Evolutionary conservation across 495 filamentous ascomycete species (phyloP).

Genomic region (Cercophora scortea): DNA sequence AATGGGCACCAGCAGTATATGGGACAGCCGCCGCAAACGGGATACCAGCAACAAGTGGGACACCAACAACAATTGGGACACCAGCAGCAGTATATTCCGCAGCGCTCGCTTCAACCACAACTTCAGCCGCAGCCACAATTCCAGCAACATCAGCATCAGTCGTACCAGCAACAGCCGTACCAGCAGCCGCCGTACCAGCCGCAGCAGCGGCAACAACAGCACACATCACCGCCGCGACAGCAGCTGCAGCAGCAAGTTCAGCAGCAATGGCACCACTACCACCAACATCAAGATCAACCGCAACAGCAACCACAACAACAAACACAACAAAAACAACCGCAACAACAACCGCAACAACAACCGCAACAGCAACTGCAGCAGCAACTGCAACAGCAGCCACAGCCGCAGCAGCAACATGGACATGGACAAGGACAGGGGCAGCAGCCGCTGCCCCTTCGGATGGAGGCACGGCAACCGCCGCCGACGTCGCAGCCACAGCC

Average conservation of each 20-base stretch:
- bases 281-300: not conserved
- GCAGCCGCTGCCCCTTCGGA: not conserved
- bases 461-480: not conserved
- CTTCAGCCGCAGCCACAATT: constrained; percentile 2
- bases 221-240: too few species aligned
- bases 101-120: constrained; percentile 1
- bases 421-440: constrained; percentile 2
- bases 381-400: constrained; percentile 4
- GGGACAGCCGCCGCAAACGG: constrained; percentile 4
- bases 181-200: constrained; percentile 1
- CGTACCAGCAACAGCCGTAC: too few species aligned
- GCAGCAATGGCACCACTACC: not conserved
- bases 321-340: not conserved
- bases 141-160: constrained; percentile 1
- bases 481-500: constrained; percentile 5
- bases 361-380: not conserved
- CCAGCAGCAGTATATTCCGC: constrained; percentile 4
- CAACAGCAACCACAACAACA: not conserved
- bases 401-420: constrained; percentile 2
- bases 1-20: too few species aligned
- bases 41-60: constrained; percentile 8
- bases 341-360: constrained; percentile 3
- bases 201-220: not conserved
- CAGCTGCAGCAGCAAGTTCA: constrained; percentile 4
- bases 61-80: constrained; percentile 7